Conservation (phyloP, 257 asterid species). For the Capsicum baccatum region DNA sequence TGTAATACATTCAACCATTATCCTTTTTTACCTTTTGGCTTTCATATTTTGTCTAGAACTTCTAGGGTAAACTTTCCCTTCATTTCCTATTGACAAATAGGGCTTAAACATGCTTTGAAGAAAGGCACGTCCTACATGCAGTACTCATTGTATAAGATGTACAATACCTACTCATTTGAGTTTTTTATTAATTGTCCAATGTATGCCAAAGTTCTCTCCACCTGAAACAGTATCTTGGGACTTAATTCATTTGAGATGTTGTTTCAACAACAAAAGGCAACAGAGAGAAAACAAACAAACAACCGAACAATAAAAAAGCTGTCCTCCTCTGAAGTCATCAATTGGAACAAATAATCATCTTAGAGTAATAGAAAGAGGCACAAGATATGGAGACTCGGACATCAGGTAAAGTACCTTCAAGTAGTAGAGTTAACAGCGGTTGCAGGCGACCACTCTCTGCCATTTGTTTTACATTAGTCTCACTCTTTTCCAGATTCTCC, state of each 20-base stretch:
- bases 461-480: conserved; percentile 95
- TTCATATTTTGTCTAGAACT: neutral
- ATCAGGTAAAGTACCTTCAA: conserved; percentile 63
- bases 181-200: neutral
- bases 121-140: conserved; percentile 1
- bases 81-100: neutral
- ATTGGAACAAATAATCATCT: conserved; percentile 23
- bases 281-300: neutral
- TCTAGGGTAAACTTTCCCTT: conserved; percentile 8
- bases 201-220: neutral
- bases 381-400: conserved; percentile 18
- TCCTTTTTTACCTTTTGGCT: conserved; percentile 6
- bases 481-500: conserved; percentile 76
- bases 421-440: conserved; percentile 80
- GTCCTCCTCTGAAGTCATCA: neutral
- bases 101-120: conserved; percentile 9
- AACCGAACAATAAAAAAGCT: neutral
- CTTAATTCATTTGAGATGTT: neutral
- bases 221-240: neutral
- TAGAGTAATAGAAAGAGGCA: neutral
- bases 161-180: conserved; percentile 22
- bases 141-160: neutral
- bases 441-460: conserved; percentile 84
- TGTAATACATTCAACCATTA: conserved; percentile 1
- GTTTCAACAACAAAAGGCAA: conserved; percentile 15